Conservation (phyloP, 345 rosid species). For the Citrus medica region DNA sequence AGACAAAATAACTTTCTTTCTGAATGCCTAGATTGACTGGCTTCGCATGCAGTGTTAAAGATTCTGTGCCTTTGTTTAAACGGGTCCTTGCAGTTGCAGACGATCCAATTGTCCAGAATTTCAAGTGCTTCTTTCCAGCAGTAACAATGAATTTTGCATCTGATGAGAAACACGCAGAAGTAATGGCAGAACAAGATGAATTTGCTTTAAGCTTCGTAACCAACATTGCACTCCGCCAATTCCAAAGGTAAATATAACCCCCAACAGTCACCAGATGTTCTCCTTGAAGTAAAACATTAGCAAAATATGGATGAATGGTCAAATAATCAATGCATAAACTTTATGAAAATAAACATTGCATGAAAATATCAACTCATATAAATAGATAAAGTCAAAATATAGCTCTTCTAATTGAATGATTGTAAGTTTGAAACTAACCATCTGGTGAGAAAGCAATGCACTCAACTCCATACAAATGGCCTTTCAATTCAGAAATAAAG, state of each 20-base stretch:
- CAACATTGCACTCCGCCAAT: constrained; percentile 56
- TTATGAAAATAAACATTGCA: too few species aligned
- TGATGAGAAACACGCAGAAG: constrained; percentile 63
- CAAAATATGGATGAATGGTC: background rate
- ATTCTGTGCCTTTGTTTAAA: constrained; percentile 36
- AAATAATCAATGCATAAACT: background rate
- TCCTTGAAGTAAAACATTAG: constrained; percentile 33
- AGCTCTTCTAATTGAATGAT: background rate
- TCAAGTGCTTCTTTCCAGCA: constrained; percentile 79
- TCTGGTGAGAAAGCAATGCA: constrained; percentile 81
- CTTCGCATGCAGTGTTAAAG: constrained; percentile 45
- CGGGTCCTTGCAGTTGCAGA: constrained; percentile 52
- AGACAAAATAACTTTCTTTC: constrained; percentile 62
- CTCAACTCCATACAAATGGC: constrained; percentile 68
- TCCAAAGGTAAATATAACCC: constrained; percentile 82
- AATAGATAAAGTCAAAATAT: background rate
- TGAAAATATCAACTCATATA: too few species aligned
- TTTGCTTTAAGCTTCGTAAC: constrained; percentile 70
- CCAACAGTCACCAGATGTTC: constrained; percentile 75
- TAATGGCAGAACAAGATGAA: constrained; percentile 50
- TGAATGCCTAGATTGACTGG: constrained; percentile 56
- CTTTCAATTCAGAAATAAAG: constrained; percentile 65
- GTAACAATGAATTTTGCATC: constrained; percentile 64
- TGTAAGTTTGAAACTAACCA: constrained; percentile 42
- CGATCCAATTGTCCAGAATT: constrained; percentile 61